Evolutionary conservation across 2,329 filamentous ascomycete species (phyloP), one percentile per base, ranked within the genome.

Genomic region (Neonectria faginata): DNA sequence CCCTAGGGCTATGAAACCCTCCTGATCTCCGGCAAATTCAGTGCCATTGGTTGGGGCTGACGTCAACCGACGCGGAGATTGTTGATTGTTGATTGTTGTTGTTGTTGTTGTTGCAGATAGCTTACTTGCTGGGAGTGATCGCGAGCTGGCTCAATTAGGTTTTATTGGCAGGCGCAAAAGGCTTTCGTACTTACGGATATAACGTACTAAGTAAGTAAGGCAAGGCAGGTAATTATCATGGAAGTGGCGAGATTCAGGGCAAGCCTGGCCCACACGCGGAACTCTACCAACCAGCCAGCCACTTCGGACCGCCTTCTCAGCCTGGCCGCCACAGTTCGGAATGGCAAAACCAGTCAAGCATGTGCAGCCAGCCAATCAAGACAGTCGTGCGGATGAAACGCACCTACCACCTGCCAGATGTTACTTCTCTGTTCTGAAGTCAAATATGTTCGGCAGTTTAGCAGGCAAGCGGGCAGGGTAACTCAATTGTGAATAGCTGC

Each of bases 241-340:
- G 36, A 39, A 33, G 48, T 51, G 48, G 48, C 48, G 29, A 51
- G n/a, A 33, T 20, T 51, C 29, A 51, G 27, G 29, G 48, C 48
- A 51, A 16, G 29, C 27, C 18, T 9, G 10, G 27, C 29, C 27
- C 29, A 33, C 45, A 16, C 8, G 14, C n/a, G 22, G 22, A 42
- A 42, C 3, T 27, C 14, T 6, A 27, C 25, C 7, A 48, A 29
- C 18, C 29, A 20, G 20, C n/a, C 29, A 31, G 29, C 48, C 48
- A 33, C 48, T 20, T 27, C 27, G 18, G 5, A 33, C 48, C 27
- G 48, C 48, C 6, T 20, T 18, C 27, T 36, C 48, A 51, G 39
- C 39, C 39, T 42, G n/a, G 8, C n/a, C 60, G 68, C 62, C 60
- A 68, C 65, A 66, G 66, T 58, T 67, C 67, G 6, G 29, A 51